Conservation (phyloP, 257 asterid genomes). For the Rubia yunnanensis region DNA sequence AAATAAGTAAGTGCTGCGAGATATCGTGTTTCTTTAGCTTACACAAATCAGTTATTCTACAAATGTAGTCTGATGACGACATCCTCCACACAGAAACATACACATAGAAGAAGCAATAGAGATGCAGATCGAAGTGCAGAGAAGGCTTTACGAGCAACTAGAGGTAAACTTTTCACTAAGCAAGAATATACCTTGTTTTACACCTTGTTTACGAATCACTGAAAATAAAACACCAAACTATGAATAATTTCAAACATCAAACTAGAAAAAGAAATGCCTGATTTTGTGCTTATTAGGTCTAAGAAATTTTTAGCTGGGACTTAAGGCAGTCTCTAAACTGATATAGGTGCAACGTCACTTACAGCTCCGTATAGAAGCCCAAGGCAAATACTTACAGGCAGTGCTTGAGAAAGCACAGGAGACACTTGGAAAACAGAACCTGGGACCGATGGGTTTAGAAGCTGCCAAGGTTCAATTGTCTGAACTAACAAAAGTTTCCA, state of each 20-base stretch:
- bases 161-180: constrained; percentile 43
- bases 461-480: constrained; percentile 78
- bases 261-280: background rate
- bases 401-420: constrained; percentile 93
- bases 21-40: constrained; percentile 1
- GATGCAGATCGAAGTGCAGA: constrained; percentile 83
- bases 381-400: constrained; percentile 36
- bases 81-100: constrained; percentile 42
- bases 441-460: constrained; percentile 56
- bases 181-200: background rate
- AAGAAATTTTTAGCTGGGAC: background rate
- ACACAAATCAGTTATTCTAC: background rate
- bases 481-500: constrained; percentile 68
- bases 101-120: constrained; percentile 68
- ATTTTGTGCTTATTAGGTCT: background rate
- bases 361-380: constrained; percentile 19
- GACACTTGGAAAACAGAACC: constrained; percentile 64
- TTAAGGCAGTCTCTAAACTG: constrained; percentile 20
- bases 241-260: background rate
- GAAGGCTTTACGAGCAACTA: constrained; percentile 74
- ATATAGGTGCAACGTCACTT: constrained; percentile 73
- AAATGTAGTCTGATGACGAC: constrained; percentile 11
- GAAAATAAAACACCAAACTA: background rate
- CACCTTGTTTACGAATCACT: background rate
- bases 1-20: constrained; percentile 39